Conservation (phyloP, 1,284 basidiomycete species). For the Hypsizygus ulmarius region DNA sequence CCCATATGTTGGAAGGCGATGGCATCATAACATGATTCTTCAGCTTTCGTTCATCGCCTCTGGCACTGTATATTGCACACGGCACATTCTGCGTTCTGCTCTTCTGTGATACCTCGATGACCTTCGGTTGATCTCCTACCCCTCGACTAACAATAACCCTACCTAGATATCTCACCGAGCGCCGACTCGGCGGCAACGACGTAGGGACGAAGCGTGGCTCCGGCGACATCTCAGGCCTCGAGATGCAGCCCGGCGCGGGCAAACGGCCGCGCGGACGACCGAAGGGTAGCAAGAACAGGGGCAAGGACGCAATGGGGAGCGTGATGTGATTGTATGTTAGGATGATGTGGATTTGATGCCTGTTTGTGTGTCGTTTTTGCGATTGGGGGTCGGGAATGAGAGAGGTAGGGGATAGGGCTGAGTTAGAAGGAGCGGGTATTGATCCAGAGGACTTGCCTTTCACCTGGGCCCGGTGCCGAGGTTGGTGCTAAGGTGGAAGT, state of each 20-base stretch:
- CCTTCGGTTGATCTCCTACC: background rate
- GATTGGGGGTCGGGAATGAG: slow-evolving; percentile 1
- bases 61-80: background rate
- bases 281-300: slow-evolving; percentile 44
- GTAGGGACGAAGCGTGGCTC: slow-evolving; percentile 15
- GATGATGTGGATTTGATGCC: too few species aligned
- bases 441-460: background rate
- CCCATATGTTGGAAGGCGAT: too few species aligned
- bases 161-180: slow-evolving; percentile 44
- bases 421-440: background rate
- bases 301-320: slow-evolving; percentile 11
- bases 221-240: slow-evolving; percentile 9
- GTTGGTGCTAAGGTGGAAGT: background rate
- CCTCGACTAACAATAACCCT: background rate
- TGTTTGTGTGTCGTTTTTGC: background rate
- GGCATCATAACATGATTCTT: background rate
- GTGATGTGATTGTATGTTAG: too few species aligned
- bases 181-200: slow-evolving; percentile 38
- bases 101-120: too few species aligned
- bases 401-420: slow-evolving; percentile 9
- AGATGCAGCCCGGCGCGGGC: slow-evolving; percentile 17
- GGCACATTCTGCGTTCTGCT: too few species aligned
- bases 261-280: slow-evolving; percentile 52
- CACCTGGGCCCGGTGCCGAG: background rate
- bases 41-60: background rate